Base-by-base conservation (phyloP, 305 asterid genomes). In the Solanum hybrid region DNA sequence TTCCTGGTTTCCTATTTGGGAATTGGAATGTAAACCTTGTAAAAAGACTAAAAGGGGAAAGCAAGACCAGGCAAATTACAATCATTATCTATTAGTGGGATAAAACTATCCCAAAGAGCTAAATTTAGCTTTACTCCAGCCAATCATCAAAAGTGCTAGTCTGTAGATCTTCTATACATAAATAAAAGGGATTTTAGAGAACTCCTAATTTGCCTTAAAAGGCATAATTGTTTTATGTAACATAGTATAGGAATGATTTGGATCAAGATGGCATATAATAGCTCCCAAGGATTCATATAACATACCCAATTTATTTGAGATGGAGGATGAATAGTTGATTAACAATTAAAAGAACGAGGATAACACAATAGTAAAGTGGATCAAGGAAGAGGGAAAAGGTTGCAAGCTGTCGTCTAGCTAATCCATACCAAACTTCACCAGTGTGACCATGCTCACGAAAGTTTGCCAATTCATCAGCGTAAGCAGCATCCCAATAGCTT, bases 401-500 rank as follows among this genome's bases (percentile, higher is more conserved):
- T 51, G 76, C 76, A 51, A 45, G 22, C 1, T 41, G 38, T 10
- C 11, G 7, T 84, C 41, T 32, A 24, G 72, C 39, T 68, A 88
- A 78, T 68, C 78, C 96, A 91, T 93, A 97, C 99, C 99, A 97
- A 92, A 97, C 94, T 95, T 97, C 99, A 89, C 99, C 99, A 91
- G 96, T 90, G 92, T 97, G 99, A 75, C 99, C 99, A 78, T 97
- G 99, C 90, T 96, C 99, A 88, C 97, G 95, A 91, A 97, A 97
- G 91, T 95, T 97, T 2, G 95, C 86, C 94, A 97, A 89, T 91
- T 97, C 99, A 92, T 95, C 98, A 0, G 99, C 97, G 94, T 97
- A 97, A 15, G 98, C 87, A 72, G 99, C 92, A 92, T 97, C 98
- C 99, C 99, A 97, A 84, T 97, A 97, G 93, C 99, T 97, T 94